Percentiles rank a stretch among this genome's conserved stretches.
phyloP scores from a whole-genome alignment of 257 asterid species.

The Solanum bukasovii region DNA sequence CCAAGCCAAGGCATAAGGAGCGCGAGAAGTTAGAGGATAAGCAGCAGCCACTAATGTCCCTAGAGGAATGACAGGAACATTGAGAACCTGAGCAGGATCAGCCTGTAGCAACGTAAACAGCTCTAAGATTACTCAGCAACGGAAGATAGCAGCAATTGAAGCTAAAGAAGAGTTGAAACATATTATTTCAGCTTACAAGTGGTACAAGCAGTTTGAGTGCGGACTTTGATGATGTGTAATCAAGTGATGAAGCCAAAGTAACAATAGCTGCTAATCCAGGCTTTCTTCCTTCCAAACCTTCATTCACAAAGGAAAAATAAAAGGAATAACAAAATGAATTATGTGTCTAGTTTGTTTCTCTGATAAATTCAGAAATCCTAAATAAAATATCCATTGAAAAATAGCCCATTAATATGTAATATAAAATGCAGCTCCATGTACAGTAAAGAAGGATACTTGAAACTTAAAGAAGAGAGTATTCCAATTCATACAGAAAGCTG shows the following conservation, averaged over 20 bases:
- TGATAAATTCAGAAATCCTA: neutral
- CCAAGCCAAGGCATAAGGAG: slow-evolving; percentile 83
- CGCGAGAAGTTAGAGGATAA: slow-evolving; percentile 82
- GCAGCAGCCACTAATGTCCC: slow-evolving; percentile 84
- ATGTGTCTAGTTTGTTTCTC: neutral
- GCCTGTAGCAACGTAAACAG: slow-evolving; percentile 34
- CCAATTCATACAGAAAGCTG: neutral
- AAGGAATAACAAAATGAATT: neutral
- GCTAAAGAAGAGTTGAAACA: neutral
- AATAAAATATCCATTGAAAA: neutral
- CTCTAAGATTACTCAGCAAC: neutral
- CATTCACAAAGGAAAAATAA: neutral
- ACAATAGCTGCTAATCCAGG: slow-evolving; percentile 80
- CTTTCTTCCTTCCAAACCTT: slow-evolving; percentile 42
- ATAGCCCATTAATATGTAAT: neutral
- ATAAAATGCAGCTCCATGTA: neutral
- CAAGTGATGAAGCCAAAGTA: slow-evolving; percentile 92
- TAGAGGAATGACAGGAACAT: slow-evolving; percentile 86
- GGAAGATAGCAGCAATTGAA: neutral
- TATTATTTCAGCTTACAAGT: slow-evolving; percentile 49
- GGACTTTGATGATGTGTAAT: slow-evolving; percentile 79
- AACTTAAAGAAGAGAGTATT: neutral
- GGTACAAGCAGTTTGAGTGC: slow-evolving; percentile 70
- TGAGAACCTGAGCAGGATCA: slow-evolving; percentile 95
- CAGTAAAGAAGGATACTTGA: neutral